Evolutionary conservation across 2,329 filamentous ascomycete species (phyloP), one percentile per base, ranked within the genome.

Genomic region (Elsinoe ampelina): DNA sequence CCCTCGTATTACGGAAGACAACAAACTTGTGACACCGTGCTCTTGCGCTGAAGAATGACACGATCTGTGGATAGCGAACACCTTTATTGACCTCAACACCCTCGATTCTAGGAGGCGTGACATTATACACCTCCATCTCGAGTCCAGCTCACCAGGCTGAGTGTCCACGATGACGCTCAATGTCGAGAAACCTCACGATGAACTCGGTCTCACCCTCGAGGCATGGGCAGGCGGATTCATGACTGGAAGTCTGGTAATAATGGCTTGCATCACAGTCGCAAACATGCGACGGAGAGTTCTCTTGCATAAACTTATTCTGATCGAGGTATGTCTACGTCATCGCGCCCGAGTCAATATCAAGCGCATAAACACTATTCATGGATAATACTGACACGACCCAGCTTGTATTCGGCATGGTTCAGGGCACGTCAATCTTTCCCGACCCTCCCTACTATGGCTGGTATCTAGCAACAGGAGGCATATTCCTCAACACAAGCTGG

Each of bases 401-500:
- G 78, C 70, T 83, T 13, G 61, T 82, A n/a, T 70, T 82, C 4
- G 80, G 77, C 3, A 72, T 80, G 58, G 75, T 76, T 52, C 79
- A 83, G 63, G 80, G 80, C 6, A 80, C 58, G n/a, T 58, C 54
- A 26, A 59, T 61, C 32, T 61, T 61, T 19, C 55, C 55, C 1
- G 52, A 75, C 59, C 73, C 72, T 7, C 79, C 79, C 0, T 72
- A 72, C 2, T 83, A 82, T 63, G 80, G 79, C 50, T 85, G 82
- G 82, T 85, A 83, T 67, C 72, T 85, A 2, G 82, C 80, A 1
- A 71, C 75, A 20, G 81, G 79, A 2, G 82, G 80, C 6, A 77
- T 84, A 6, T 75, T 80, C 15, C 75, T 86, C 20, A 83, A 83
- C 61, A 70, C 76, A n/a, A 83, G 80, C 2, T 85, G 81, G 80